A percentile compares a stretch with the other conserved stretches of the same genome.
Evolutionary conservation across 1,139 yeast species (phyloP).

Genomic region (Chernovozyma aurita): DNA sequence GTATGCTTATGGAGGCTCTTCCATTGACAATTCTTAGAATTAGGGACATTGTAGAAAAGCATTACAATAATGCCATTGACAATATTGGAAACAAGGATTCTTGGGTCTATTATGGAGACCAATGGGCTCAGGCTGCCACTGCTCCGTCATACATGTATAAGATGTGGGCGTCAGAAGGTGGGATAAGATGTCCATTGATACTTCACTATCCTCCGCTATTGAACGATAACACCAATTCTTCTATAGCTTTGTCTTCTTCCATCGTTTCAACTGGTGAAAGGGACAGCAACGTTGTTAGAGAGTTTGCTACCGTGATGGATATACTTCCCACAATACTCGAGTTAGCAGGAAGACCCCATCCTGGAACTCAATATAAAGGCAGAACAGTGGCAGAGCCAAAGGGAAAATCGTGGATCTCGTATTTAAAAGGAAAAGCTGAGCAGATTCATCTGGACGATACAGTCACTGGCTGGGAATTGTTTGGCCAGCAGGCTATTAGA

Average conservation of each 20-base stretch:
- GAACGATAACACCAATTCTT: constrained; percentile 10
- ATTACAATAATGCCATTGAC: constrained; percentile 40
- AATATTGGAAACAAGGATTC: constrained; percentile 48
- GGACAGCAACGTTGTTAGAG: constrained; percentile 29
- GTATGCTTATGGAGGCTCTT: constrained; percentile 51
- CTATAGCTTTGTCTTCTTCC: neutral
- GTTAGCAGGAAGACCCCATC: constrained; percentile 41
- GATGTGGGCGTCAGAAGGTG: constrained; percentile 53
- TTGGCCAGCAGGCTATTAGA: constrained; percentile 53
- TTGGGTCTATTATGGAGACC: constrained; percentile 50
- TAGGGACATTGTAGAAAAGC: constrained; percentile 20
- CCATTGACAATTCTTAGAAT: constrained; percentile 33
- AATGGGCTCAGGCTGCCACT: constrained; percentile 66
- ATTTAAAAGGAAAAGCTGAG: constrained; percentile 20
- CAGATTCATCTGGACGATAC: constrained; percentile 40
- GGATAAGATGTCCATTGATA: constrained; percentile 51
- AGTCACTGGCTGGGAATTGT: constrained; percentile 56
- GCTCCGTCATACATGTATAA: constrained; percentile 52
- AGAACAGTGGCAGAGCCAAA: constrained; percentile 34
- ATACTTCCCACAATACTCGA: constrained; percentile 51
- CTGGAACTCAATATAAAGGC: constrained; percentile 34
- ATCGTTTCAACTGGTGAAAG: constrained; percentile 2
- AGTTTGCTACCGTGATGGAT: constrained; percentile 56
- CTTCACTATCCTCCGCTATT: constrained; percentile 33
- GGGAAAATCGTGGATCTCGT: constrained; percentile 40